Evolutionary conservation across 2,329 filamentous ascomycete genomes (phyloP).

Genomic region (Diatrype stigma): DNA sequence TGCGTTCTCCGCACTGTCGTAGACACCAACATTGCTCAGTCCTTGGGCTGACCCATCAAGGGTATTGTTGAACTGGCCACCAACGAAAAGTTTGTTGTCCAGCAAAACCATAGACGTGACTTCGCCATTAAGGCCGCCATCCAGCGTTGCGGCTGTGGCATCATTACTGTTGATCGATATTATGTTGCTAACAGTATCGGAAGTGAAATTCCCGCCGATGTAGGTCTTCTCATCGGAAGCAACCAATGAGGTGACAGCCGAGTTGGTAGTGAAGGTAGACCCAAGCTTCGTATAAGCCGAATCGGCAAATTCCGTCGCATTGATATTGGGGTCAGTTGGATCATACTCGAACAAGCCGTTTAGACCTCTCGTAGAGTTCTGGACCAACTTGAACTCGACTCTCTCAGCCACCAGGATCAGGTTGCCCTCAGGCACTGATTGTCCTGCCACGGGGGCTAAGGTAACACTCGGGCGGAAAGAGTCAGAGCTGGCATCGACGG

Average conservation of each 20-base stretch:
- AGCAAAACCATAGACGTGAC: constrained; percentile 70
- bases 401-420: constrained; percentile 86
- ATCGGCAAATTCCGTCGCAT: constrained; percentile 58
- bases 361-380: constrained; percentile 69
- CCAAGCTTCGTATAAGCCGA: constrained; percentile 78
- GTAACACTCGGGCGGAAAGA: constrained; percentile 79
- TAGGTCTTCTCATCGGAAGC: constrained; percentile 63
- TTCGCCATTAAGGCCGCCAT: constrained; percentile 73
- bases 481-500: constrained; percentile 68
- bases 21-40: constrained; percentile 73
- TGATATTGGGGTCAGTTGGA: constrained; percentile 55
- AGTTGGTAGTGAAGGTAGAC: constrained; percentile 60
- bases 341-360: constrained; percentile 91
- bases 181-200: constrained; percentile 66
- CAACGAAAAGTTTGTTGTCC: constrained; percentile 68
- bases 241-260: constrained; percentile 66
- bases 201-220: constrained; percentile 81
- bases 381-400: constrained; percentile 69
- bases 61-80: constrained; percentile 79
- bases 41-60: constrained; percentile 56
- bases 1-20: constrained; percentile 60
- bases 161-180: constrained; percentile 66
- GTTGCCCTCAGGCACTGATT: constrained; percentile 46
- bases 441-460: constrained; percentile 63
- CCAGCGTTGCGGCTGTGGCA: constrained; percentile 55